Conservation (phyloP, 2,329 filamentous ascomycete species). For the Sarocladium strictum region DNA sequence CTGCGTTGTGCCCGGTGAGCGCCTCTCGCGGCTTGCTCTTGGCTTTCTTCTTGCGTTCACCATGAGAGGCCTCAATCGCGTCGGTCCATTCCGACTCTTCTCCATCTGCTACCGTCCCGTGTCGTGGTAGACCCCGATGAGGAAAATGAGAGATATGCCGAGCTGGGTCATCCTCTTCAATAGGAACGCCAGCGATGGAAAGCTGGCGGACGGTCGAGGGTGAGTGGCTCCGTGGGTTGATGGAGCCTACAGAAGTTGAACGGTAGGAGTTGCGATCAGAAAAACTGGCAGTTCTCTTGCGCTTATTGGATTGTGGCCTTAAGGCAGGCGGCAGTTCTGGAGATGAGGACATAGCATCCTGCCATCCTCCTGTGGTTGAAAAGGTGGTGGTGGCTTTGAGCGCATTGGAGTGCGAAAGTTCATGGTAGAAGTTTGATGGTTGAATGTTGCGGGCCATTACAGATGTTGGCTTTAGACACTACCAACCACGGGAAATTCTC, state of each 20-base stretch:
- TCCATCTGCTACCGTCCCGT: slow-evolving; percentile 34
- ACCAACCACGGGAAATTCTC: not conserved
- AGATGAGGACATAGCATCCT: slow-evolving; percentile 1
- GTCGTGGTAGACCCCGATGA: slow-evolving; percentile 31
- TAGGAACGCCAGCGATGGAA: slow-evolving; percentile 43
- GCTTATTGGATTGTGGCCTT: slow-evolving; percentile 2
- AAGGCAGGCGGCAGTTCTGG: slow-evolving; percentile 2
- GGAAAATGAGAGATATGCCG: slow-evolving; percentile 40
- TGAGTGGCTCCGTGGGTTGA: slow-evolving; percentile 50
- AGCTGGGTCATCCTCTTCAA: slow-evolving; percentile 39
- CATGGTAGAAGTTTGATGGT: slow-evolving; percentile 3
- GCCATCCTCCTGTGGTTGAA: not conserved
- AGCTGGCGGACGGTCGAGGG: slow-evolving; percentile 48
- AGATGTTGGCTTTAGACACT: not conserved
- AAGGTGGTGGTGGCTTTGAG: not conserved
- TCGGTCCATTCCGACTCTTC: slow-evolving; percentile 50
- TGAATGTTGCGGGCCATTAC: not conserved
- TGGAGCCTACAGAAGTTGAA: slow-evolving; percentile 16
- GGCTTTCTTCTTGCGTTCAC: slow-evolving; percentile 12
- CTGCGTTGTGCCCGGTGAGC: slow-evolving; percentile 46
- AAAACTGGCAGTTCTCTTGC: not conserved
- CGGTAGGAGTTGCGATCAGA: not conserved
- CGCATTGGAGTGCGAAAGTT: not conserved
- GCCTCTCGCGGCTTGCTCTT: slow-evolving; percentile 1
- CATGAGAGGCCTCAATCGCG: slow-evolving; percentile 65